Percentiles rank a stretch among this genome's conserved stretches.
These are phyloP conservation scores for Discostella stelligeroides DNA, from an alignment of 108 stramenopile species.

Conservation along the genomic window DNA sequence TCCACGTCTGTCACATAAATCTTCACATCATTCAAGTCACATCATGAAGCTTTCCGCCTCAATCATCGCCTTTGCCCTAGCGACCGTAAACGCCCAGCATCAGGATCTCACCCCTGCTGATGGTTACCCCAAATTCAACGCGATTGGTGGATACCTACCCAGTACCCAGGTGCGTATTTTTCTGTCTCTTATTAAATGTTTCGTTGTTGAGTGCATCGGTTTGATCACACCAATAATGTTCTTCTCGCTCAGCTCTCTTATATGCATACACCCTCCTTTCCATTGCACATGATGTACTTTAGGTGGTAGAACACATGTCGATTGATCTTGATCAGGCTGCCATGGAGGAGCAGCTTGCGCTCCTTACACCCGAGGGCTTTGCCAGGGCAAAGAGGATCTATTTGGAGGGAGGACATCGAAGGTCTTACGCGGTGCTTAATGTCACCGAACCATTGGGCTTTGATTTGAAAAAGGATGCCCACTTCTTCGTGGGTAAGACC, in stretches of 20 bases:
- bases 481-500: neutral
- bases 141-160: neutral
- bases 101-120: neutral
- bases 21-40: too few relatives aligned
- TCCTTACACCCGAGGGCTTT: neutral
- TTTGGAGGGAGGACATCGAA: neutral
- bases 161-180: neutral
- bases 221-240: neutral
- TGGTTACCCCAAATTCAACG: neutral
- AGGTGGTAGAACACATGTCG: neutral
- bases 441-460: neutral
- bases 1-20: too few relatives aligned
- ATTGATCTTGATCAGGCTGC: neutral
- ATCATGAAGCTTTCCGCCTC: neutral
- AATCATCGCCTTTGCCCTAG: neutral
- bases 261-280: neutral
- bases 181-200: neutral
- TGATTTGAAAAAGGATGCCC: neutral
- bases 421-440: neutral
- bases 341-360: neutral
- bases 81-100: neutral
- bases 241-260: neutral
- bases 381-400: neutral
- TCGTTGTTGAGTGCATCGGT: too few relatives aligned
- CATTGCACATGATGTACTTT: neutral